Evolutionary conservation across 208 protist species (phyloP), one percentile per base, ranked within the genome.

Genomic region (Leishmania braziliensis): DNA sequence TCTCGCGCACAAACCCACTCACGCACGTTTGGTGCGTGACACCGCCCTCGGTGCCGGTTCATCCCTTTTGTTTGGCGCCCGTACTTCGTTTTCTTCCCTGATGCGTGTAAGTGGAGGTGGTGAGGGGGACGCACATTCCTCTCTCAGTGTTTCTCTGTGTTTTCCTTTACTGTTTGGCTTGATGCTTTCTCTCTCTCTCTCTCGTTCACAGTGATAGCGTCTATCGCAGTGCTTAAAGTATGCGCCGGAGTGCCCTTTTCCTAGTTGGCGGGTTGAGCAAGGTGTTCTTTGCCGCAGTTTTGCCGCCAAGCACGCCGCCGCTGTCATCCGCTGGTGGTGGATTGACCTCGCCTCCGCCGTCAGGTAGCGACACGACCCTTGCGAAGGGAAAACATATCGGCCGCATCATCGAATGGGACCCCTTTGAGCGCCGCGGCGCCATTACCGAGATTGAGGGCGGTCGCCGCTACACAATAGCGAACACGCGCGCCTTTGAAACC

Each of bases 401-500:
- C 6, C 92, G 72, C 29, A 89, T 97, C 54, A 79, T 84, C 8
- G 74, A 88, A 70, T 98, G 95, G 93, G 88, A 98, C 79, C 85
- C 91, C 0, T 95, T 97, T 68, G 93, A 95, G 80, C 93, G 93
- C 29, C 87, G 75, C 48, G 95, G 95, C 46, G 80, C 84, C 63
- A 95, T 98, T 77, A 70, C 72, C 0, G 92, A 95, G n/a, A 81
- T 80, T 1, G 75, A 78, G 29, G 87, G 92, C 16, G 86, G 87
- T 12, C 84, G 80, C 1, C 80, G 86, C 69, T 95, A 93, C 74
- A 50, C 62, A 50, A 96, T 98, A 77, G 84, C 88, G 20, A 95
- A 89, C 86, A 88, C 95, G 18, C 87, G 93, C 36, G 92, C 95
- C 53, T 98, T 98, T 76, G 93, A 98, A 74, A 98, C 92, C 14